phyloP scores from a whole-genome alignment of 371 early-diverging fungal genomes.

The Sporodiniella umbellata region DNA sequence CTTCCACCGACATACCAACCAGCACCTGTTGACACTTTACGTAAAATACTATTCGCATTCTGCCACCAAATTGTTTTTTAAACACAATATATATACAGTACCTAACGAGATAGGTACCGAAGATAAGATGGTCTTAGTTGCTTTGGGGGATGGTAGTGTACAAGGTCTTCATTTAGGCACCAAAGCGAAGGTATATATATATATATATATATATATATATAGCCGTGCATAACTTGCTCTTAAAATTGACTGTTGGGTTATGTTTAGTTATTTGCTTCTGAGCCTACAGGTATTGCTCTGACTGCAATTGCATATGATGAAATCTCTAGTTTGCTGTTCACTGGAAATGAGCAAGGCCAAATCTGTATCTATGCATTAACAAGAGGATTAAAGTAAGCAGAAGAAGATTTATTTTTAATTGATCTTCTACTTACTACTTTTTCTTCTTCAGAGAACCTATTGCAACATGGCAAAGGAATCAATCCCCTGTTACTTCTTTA shows the following conservation, averaged over 20 bases:
- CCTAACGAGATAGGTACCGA: conserved; percentile 51
- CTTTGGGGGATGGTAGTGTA: conserved; percentile 41
- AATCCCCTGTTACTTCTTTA: conserved; percentile 25
- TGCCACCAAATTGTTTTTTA: background rate
- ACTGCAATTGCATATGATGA: conserved; percentile 26
- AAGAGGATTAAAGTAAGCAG: conserved; percentile 3
- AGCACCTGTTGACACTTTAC: conserved; percentile 13
- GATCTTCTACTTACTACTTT: background rate
- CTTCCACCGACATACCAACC: conserved; percentile 23
- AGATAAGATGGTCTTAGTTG: conserved; percentile 47
- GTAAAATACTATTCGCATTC: conserved; percentile 5
- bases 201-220: too few species aligned
- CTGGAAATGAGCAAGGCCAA: conserved; percentile 25
- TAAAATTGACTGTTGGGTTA: too few species aligned
- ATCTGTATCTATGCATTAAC: conserved; percentile 13
- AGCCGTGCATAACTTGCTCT: too few species aligned
- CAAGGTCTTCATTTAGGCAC: conserved; percentile 52
- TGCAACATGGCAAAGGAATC: conserved; percentile 28
- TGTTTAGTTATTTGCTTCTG: background rate
- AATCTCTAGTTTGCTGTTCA: conserved; percentile 14
- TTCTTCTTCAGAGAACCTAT: conserved; percentile 5
- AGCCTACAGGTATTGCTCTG: conserved; percentile 17
- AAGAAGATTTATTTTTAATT: background rate
- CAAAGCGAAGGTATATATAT: conserved; percentile 54
- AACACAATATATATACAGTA: conserved; percentile 22